Base-by-base conservation (phyloP, 257 asterid genomes). In the Fraxinus anomala region DNA sequence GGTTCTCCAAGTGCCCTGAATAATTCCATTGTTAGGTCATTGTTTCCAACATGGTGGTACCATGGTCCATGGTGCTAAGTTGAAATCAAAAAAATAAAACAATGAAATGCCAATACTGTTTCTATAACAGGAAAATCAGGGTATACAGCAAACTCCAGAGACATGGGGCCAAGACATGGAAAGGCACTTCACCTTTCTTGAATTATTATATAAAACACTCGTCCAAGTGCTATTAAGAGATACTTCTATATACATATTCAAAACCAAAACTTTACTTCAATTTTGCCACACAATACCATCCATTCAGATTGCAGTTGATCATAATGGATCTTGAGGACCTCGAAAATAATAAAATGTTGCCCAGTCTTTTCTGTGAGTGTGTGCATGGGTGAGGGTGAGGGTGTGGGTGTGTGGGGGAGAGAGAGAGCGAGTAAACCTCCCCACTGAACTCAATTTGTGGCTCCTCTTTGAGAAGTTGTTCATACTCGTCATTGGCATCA, bases 391-490 rank as follows among this genome's bases (percentile, higher is more conserved):
- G 44, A 34, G 51, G 2, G 28, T 30, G 44, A 34, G 67, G 31
- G 74, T 65, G 37, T 39, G 47, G 6, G 31, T 26, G 0, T 1
- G 56, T 16, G 17, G 16, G 69, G 33, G n/a, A 61, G 65, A 67
- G 42, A 72, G 30, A 28, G 31, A 75, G 74, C 70, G 19, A 30
- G 59, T 83, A 44, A 17, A 95, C 99, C 97, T 96, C 99, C 78
- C 99, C 99, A 59, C 97, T 88, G 73, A 96, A 93, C 82, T 93
- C 98, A 73, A 96, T 82, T 51, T 81, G 85, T 21, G 94, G 98
- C 80, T 96, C 98, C 88, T 93, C 98, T 77, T 89, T 92, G 47
- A 91, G 96, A 83, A 96, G 94, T 77, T 83, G 89, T 72, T 96
- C 99, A 79, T 85, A 91, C 86, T 96, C 99, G 70, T 96, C 99